Evolutionary conservation across 345 rosid genomes (phyloP).

Genomic region (Eutrema yunnanense): DNA sequence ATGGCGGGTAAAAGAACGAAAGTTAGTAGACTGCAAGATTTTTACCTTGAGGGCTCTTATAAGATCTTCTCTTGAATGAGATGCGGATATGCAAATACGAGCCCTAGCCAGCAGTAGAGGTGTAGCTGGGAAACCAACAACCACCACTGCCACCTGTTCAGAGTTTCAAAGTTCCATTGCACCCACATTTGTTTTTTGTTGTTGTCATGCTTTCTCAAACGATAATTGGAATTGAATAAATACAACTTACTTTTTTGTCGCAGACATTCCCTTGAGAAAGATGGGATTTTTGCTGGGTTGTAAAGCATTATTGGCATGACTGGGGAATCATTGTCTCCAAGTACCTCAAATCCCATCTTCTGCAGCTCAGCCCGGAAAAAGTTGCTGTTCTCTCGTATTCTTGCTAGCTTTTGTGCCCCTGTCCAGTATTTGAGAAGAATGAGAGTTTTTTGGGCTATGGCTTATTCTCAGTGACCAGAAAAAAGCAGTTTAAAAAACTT

Average conservation of each 20-base stretch:
- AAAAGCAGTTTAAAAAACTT: background rate
- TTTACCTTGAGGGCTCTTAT: slow-evolving; percentile 52
- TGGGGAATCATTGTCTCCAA: slow-evolving; percentile 93
- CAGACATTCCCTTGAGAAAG: slow-evolving; percentile 84
- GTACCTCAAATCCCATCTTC: slow-evolving; percentile 96
- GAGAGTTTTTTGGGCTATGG: background rate
- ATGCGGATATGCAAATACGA: slow-evolving; percentile 70
- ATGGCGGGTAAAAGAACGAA: too few species aligned
- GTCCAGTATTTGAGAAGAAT: background rate
- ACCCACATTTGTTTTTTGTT: background rate
- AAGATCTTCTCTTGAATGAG: slow-evolving; percentile 63
- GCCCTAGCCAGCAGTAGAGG: slow-evolving; percentile 70
- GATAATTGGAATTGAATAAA: background rate
- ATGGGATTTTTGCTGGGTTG: slow-evolving; percentile 92
- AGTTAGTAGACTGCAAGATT: background rate
- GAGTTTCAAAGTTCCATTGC: background rate
- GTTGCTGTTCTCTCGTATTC: slow-evolving; percentile 89
- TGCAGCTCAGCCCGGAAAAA: slow-evolving; percentile 83
- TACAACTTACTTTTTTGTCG: slow-evolving; percentile 54
- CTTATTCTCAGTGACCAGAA: background rate
- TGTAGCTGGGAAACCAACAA: slow-evolving; percentile 57
- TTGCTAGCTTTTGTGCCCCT: slow-evolving; percentile 88
- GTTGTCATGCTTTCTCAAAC: background rate
- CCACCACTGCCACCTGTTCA: slow-evolving; percentile 46
- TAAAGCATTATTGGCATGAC: slow-evolving; percentile 97